Conservation (phyloP, 441 rosid genomes). For the Daphne laureola region DNA sequence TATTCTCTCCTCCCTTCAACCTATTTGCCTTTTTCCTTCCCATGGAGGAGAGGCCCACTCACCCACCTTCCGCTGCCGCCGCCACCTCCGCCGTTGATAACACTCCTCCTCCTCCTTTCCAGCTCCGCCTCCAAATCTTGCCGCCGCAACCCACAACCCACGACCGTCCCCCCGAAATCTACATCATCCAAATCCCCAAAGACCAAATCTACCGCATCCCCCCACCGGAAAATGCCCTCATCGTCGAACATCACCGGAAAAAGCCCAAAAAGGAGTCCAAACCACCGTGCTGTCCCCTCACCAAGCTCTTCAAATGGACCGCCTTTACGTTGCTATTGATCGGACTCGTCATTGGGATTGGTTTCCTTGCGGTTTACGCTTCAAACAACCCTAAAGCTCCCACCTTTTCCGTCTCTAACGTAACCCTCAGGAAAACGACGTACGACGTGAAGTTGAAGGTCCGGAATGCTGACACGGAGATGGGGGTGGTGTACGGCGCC, state of each 20-base stretch:
- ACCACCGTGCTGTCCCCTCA: background rate
- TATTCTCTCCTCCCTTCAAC: conserved; percentile 12
- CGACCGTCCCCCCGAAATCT: conserved; percentile 12
- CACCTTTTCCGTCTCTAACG: conserved; percentile 17
- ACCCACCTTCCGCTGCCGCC: background rate
- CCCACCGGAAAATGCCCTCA: conserved; percentile 24
- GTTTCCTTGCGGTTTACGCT: background rate
- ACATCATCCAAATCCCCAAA: conserved; percentile 36
- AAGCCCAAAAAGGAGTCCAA: background rate
- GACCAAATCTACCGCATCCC: conserved; percentile 39
- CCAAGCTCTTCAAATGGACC: conserved; percentile 4
- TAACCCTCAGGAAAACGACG: conserved; percentile 9
- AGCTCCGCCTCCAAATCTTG: background rate
- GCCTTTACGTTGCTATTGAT: conserved; percentile 9
- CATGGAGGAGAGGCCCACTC: conserved; percentile 37
- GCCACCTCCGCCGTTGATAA: background rate
- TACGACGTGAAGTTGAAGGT: conserved; percentile 18
- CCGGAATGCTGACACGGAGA: conserved; percentile 16
- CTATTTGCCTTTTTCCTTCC: conserved; percentile 15
- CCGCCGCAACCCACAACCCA: conserved; percentile 3
- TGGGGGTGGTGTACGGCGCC: conserved; percentile 9
- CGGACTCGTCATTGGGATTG: conserved; percentile 5
- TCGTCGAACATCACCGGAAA: conserved; percentile 18
- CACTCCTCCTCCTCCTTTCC: background rate
- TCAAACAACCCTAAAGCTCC: conserved; percentile 17